Percentiles rank a stretch among this genome's conserved stretches.
Conservation (phyloP, 2,329 filamentous ascomycete genomes). For the Trichoderma brevicompactum region DNA sequence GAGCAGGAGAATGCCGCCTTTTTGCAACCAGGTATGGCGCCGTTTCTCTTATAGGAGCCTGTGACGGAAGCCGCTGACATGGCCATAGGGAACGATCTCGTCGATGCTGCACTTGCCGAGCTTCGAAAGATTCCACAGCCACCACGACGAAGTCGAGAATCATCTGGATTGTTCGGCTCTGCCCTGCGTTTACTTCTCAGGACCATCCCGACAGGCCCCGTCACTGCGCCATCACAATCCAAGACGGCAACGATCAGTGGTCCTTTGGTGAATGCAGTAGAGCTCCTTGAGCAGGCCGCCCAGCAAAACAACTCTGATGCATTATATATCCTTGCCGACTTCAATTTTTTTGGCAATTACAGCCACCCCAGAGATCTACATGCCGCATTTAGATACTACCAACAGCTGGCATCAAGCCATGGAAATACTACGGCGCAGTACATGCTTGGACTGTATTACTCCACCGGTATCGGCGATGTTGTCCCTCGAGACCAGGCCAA, state of each 20-base stretch:
- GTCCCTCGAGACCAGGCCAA: constrained; percentile 88
- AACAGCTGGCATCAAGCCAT: constrained; percentile 71
- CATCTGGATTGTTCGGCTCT: constrained; percentile 50
- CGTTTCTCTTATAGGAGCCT: background rate
- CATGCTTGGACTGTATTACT: constrained; percentile 95
- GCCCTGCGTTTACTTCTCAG: constrained; percentile 52
- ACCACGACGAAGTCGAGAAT: constrained; percentile 50
- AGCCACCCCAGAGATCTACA: constrained; percentile 82
- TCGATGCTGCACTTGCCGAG: constrained; percentile 56
- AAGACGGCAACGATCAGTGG: constrained; percentile 45
- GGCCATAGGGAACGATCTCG: constrained; percentile 54
- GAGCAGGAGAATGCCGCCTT: constrained; percentile 37
- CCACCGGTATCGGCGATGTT: constrained; percentile 82
- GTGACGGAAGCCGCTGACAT: constrained; percentile 28
- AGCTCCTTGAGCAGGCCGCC: constrained; percentile 57
- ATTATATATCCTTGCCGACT: constrained; percentile 84
- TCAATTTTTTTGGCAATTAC: constrained; percentile 97
- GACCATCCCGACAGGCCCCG: constrained; percentile 55
- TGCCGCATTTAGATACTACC: constrained; percentile 79
- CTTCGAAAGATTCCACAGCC: constrained; percentile 55
- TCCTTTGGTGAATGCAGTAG: constrained; percentile 55
- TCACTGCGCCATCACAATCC: constrained; percentile 50
- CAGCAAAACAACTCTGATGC: constrained; percentile 74
- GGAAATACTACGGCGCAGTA: constrained; percentile 93
- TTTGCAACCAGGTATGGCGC: constrained; percentile 46